phyloP scores from a whole-genome alignment of 768 basidiomycete species.

The Boletus rubroflammeus region DNA sequence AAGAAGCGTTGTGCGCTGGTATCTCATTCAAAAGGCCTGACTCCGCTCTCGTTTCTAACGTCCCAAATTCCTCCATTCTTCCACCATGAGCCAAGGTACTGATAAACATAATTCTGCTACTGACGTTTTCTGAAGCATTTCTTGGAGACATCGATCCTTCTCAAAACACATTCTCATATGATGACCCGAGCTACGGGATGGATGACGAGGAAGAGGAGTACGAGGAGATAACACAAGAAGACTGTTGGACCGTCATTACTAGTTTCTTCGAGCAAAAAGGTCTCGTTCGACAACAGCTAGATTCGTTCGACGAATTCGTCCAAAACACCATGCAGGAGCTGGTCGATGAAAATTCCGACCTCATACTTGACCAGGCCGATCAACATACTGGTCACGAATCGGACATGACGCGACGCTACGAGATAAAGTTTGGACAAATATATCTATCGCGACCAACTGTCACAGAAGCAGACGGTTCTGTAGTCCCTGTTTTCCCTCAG shows the following conservation, averaged over 20 bases:
- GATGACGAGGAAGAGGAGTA: slow-evolving; percentile 55
- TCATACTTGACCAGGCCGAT: slow-evolving; percentile 93
- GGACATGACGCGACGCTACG: slow-evolving; percentile 85
- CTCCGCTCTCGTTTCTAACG: not conserved
- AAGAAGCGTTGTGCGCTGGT: not conserved
- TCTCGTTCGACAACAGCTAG: slow-evolving; percentile 95
- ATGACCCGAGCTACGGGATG: slow-evolving; percentile 54
- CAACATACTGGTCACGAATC: slow-evolving; percentile 90
- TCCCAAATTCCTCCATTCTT: not conserved
- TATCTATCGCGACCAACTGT: slow-evolving; percentile 93
- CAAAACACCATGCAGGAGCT: slow-evolving; percentile 99
- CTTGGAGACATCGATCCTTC: slow-evolving; percentile 44
- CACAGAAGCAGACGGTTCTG: slow-evolving; percentile 93
- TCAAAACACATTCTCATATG: slow-evolving; percentile 51
- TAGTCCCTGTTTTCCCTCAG: slow-evolving; percentile 92
- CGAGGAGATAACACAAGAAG: slow-evolving; percentile 86
- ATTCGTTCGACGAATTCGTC: slow-evolving; percentile 98
- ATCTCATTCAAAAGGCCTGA: not conserved
- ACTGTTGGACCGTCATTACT: slow-evolving; percentile 94
- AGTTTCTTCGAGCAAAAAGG: slow-evolving; percentile 97
- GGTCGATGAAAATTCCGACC: slow-evolving; percentile 93
- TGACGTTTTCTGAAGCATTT: slow-evolving; percentile 34
- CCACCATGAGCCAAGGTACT: slow-evolving; percentile 33
- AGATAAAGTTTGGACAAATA: slow-evolving; percentile 97
- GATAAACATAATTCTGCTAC: slow-evolving; percentile 16